Base-by-base conservation (phyloP, 805 yeast genomes). In the Ogataea populi-albae region DNA sequence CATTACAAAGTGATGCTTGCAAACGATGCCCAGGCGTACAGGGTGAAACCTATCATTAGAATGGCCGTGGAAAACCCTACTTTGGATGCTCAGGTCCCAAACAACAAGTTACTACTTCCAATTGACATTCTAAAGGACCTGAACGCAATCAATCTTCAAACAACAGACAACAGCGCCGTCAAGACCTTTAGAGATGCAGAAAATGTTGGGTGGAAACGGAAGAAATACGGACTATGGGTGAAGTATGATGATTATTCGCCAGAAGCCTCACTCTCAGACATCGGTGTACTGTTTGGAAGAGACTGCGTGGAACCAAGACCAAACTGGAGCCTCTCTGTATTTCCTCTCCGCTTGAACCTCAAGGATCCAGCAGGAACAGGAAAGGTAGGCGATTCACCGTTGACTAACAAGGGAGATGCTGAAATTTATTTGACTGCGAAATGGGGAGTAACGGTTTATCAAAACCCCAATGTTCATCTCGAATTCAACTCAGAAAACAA, bases 221-320 rank as follows among this genome's bases (percentile, higher is more conserved):
- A 64, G 35, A 52, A 64, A 4, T 47, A 65, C 45, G 82, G 83
- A 6, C 50, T 83, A 10, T 83, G 88, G 89, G 64, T 75, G 20
- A 73, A 74, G 43, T 65, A 65, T 33, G 86, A 78, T 4, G 38
- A 51, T 4, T 66, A 40, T 31, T 35, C 38, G 5, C 26, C 57
- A 24, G 46, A 54, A 8, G 40, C 57, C 15, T 65, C 78, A 1
- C 56, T 81, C 5, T 72, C 78, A 6, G 85, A 71, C 3, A 49
- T 87, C 9, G 86, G 84, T 44, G 68, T 86, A 1, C 60, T 89
- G 23, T 88, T 78, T 62, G 94, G 95, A 1, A 53, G 57, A 3
- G 86, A 79, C 45, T 81, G 85, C 1, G 77, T 73, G 3, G 95
- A 86, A 34, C 94, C 95, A 3, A 66, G 95, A 37, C 76, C 77